Percentiles rank a stretch among this genome's conserved stretches.
These are phyloP conservation scores for Myxozyma mucilagina DNA, from an alignment of 805 yeast species.

Conservation along the genomic window DNA sequence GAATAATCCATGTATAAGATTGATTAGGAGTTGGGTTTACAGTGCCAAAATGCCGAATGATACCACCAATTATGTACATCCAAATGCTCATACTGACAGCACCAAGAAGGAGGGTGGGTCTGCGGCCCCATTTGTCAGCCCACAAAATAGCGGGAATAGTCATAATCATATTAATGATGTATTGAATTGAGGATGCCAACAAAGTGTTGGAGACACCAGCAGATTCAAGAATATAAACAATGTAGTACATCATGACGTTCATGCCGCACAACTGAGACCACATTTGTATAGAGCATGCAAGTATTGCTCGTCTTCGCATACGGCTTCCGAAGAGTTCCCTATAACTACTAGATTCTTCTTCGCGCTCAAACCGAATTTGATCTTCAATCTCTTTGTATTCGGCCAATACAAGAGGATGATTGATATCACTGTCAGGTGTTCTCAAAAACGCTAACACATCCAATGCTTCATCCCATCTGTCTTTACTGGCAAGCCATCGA, in stretches of 20 bases:
- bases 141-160: slow-evolving; percentile 58
- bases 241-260: slow-evolving; percentile 51
- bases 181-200: slow-evolving; percentile 47
- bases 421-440: slow-evolving; percentile 33
- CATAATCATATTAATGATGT: slow-evolving; percentile 50
- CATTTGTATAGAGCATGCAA: slow-evolving; percentile 39
- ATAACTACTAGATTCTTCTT: slow-evolving; percentile 14
- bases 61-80: slow-evolving; percentile 63
- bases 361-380: slow-evolving; percentile 28
- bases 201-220: slow-evolving; percentile 53
- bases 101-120: slow-evolving; percentile 61
- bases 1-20: slow-evolving; percentile 43
- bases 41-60: slow-evolving; percentile 51
- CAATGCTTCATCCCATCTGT: slow-evolving; percentile 56
- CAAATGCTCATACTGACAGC: slow-evolving; percentile 62
- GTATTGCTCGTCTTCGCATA: slow-evolving; percentile 38
- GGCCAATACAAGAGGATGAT: slow-evolving; percentile 32
- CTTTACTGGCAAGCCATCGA: slow-evolving; percentile 51
- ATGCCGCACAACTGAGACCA: slow-evolving; percentile 46
- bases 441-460: slow-evolving; percentile 54
- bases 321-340: slow-evolving; percentile 19
- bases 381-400: slow-evolving; percentile 32
- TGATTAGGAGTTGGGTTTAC: slow-evolving; percentile 47
- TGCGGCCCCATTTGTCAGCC: slow-evolving; percentile 66
- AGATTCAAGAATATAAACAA: slow-evolving; percentile 49